Percentiles rank a stretch among this genome's conserved stretches.
Evolutionary conservation across 768 basidiomycete species (phyloP).

Genomic region (Cubamyces lactineus): DNA sequence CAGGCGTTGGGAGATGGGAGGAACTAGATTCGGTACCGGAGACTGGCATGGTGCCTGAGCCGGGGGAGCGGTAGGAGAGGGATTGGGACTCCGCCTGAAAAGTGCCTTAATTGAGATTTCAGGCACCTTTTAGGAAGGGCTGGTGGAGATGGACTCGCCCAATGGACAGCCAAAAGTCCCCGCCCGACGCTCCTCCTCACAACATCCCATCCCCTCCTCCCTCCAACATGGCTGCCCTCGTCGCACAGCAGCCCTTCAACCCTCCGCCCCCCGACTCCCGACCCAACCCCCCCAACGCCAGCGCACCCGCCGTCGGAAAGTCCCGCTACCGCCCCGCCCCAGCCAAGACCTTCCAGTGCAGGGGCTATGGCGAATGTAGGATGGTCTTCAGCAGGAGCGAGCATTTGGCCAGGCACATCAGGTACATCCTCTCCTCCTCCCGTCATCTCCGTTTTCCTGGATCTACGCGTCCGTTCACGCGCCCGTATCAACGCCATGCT

Average conservation of each 20-base stretch:
- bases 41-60: slow-evolving; percentile 25
- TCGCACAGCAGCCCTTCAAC: slow-evolving; percentile 26
- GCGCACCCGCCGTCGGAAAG: slow-evolving; percentile 35
- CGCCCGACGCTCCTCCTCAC: slow-evolving; percentile 11
- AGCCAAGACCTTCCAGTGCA: slow-evolving; percentile 94
- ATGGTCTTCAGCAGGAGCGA: slow-evolving; percentile 98
- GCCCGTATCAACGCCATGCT: slow-evolving; percentile 20
- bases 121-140: slow-evolving; percentile 32
- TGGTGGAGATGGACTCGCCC: slow-evolving; percentile 21
- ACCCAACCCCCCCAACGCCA: slow-evolving; percentile 9
- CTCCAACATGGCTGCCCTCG: slow-evolving; percentile 33
- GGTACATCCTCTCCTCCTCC: slow-evolving; percentile 55
- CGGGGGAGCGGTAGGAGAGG: slow-evolving; percentile 1
- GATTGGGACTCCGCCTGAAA: slow-evolving; percentile 25
- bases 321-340: slow-evolving; percentile 80
- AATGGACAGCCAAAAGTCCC: slow-evolving; percentile 30
- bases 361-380: slow-evolving; percentile 91
- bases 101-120: slow-evolving; percentile 33
- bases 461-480: slow-evolving; percentile 26
- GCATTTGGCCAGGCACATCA: slow-evolving; percentile 93
- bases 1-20: too few species aligned
- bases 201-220: not conserved
- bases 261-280: slow-evolving; percentile 19
- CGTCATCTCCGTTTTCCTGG: slow-evolving; percentile 30
- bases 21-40: slow-evolving; percentile 27